Conservation (phyloP, 129 eudicot species). For the Helianthus tuberosus region DNA sequence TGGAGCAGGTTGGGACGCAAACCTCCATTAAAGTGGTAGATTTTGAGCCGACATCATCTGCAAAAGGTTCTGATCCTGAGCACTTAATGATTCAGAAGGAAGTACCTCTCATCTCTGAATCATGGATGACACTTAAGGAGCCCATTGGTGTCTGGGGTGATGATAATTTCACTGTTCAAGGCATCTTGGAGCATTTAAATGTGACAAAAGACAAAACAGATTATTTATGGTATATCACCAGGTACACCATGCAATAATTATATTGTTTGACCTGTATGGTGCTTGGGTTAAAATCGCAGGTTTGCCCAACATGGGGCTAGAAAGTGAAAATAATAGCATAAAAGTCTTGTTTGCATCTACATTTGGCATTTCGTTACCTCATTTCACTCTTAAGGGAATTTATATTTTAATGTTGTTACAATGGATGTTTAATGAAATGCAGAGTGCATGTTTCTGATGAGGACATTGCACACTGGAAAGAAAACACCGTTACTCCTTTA, state of each 20-base stretch:
- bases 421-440: constrained; percentile 35
- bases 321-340: too few relatives aligned
- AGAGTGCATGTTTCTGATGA: constrained; percentile 76
- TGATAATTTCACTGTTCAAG: constrained; percentile 64
- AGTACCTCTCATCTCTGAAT: constrained; percentile 33
- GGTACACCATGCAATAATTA: constrained; percentile 43
- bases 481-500: constrained; percentile 58
- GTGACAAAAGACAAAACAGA: constrained; percentile 90
- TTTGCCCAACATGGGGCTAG: too few relatives aligned
- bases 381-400: too few relatives aligned
- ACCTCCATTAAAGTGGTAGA: constrained; percentile 68
- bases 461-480: constrained; percentile 70
- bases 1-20: constrained; percentile 81
- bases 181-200: constrained; percentile 88
- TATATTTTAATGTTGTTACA: not conserved
- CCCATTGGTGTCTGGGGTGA: constrained; percentile 83
- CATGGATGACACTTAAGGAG: constrained; percentile 71
- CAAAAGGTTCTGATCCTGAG: constrained; percentile 30
- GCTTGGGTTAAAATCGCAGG: too few relatives aligned
- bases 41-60: constrained; percentile 18
- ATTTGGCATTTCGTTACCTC: too few relatives aligned
- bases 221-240: constrained; percentile 90
- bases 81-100: constrained; percentile 32
- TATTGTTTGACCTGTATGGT: too few relatives aligned
- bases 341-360: too few relatives aligned